phyloP scores from a whole-genome alignment of 257 asterid genomes.

The Oldenlandia corymbosa region DNA sequence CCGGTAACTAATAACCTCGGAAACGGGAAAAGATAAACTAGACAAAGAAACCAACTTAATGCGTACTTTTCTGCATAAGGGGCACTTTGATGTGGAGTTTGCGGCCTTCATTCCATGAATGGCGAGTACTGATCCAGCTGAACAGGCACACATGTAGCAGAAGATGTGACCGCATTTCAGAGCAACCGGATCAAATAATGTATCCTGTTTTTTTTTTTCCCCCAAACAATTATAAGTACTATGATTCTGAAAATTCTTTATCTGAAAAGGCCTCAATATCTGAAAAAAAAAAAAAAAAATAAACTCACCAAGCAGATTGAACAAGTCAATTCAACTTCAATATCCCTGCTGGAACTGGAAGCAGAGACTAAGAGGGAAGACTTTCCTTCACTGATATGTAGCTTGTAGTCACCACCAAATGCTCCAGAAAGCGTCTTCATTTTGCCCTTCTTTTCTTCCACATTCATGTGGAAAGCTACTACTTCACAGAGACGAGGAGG shows the following conservation, averaged over 20 bases:
- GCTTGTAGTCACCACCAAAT: conserved; percentile 16
- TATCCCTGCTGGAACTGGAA: conserved; percentile 7
- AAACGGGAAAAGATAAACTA: too few species aligned
- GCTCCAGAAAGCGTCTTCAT: conserved; percentile 2
- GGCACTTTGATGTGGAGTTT: conserved; percentile 17
- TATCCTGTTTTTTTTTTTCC: conserved; percentile 6
- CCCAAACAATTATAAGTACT: too few species aligned
- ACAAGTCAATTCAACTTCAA: conserved; percentile 21
- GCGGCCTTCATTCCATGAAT: conserved; percentile 17
- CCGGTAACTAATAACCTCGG: too few species aligned
- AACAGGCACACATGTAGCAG: conserved; percentile 26
- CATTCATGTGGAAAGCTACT: conserved; percentile 14
- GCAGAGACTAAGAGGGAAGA: conserved; percentile 7
- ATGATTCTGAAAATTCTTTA: not conserved
- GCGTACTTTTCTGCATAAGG: conserved; percentile 21
- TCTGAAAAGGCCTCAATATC: too few species aligned
- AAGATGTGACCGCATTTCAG: conserved; percentile 23
- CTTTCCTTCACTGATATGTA: conserved; percentile 10
- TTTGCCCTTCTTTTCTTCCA: conserved; percentile 6
- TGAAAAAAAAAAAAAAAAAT: too few species aligned
- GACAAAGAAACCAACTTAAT: not conserved
- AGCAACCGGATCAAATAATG: conserved; percentile 24
- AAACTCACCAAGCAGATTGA: conserved; percentile 25
- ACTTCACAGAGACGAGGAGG: conserved; percentile 21
- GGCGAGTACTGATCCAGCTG: conserved; percentile 17